Evolutionary conservation across 2,329 filamentous ascomycete species (phyloP), one percentile per base, ranked within the genome.

Genomic region (Sporothrix phasma): DNA sequence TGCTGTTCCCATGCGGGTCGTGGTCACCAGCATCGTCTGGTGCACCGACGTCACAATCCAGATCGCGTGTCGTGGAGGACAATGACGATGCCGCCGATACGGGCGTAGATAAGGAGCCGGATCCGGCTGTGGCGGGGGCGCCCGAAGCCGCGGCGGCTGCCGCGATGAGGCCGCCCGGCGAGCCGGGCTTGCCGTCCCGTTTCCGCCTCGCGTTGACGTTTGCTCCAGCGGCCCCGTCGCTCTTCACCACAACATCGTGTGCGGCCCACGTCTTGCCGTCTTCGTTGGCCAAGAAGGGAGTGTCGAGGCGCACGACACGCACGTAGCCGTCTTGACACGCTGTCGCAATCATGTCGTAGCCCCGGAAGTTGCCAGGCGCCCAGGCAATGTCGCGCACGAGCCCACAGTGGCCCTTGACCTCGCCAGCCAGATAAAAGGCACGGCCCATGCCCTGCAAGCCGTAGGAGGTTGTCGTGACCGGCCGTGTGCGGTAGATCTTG

Each of bases 241-340:
- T 72, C 47, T 75, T 78, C 43, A 76, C 69, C 3, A 62, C 29
- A 17, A 84, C 73, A 66, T 81, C 78, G 5, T 75, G 71, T 6
- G 74, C 73, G 5, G 80, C 77, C 82, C 80, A 85, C 5, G 76
- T 77, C 68, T 77, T 81, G 54, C 74, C 81, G 69, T 76, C 81
- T 66, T 74, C 77, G 66, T 71, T 76, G 66, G 71, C 76, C 67
- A 70, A 73, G 66, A 76, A 76, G 0, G 82, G 81, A 0, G 88
- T 88, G 41, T 87, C 84, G 19, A 96, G 74, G 70, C 93, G 86
- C 72, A 95, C 96, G n/a, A 99, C 88, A 46, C 93, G 84, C 46
- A 97, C 86, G 69, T 86, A 87, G 3, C 94, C 93, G 73, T 99
- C 94, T 74, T 95, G 95, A 73, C 90, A 94, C 2, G 92, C 93